A percentile compares a stretch with the other conserved stretches of the same genome.
Evolutionary conservation across 768 basidiomycete genomes (phyloP).

Genomic region (Amanita inopinata): DNA sequence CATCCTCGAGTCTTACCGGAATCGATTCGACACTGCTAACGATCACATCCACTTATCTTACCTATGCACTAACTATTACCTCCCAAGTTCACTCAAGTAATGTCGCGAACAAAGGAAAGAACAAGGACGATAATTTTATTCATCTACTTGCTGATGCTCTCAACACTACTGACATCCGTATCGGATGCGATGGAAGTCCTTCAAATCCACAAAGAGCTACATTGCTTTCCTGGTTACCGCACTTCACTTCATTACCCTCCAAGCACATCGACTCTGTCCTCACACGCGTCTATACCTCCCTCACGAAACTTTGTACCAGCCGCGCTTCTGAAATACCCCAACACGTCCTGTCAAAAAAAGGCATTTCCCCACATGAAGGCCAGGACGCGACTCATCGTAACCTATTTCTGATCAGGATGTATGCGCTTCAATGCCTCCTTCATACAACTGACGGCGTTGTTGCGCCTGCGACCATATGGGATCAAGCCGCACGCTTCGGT

Average conservation of each 20-base stretch:
- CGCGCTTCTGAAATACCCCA: constrained; percentile 8
- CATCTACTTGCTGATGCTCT: constrained; percentile 14
- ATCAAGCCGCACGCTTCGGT: constrained; percentile 47
- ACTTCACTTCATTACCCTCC: constrained; percentile 40
- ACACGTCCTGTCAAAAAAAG: constrained; percentile 6
- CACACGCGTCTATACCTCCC: constrained; percentile 46
- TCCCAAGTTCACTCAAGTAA: constrained; percentile 16
- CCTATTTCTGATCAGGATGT: constrained; percentile 31
- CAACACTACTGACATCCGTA: constrained; percentile 11
- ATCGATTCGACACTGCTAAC: constrained; percentile 31
- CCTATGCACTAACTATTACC: constrained; percentile 40
- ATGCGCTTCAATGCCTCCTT: constrained; percentile 34
- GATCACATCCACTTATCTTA: constrained; percentile 51
- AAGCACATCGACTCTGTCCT: constrained; percentile 51
- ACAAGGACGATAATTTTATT: constrained; percentile 10
- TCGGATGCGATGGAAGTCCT: neutral
- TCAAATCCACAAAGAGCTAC: neutral
- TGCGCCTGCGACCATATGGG: constrained; percentile 56
- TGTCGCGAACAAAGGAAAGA: neutral
- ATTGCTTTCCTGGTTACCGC: constrained; percentile 11
- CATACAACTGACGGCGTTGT: constrained; percentile 38
- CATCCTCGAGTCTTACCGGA: constrained; percentile 19
- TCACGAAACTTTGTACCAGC: constrained; percentile 32
- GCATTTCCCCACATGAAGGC: neutral
- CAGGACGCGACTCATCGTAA: constrained; percentile 5